Evolutionary conservation across 1,284 basidiomycete species (phyloP).

Genomic region (Austropuccinia psidii): DNA sequence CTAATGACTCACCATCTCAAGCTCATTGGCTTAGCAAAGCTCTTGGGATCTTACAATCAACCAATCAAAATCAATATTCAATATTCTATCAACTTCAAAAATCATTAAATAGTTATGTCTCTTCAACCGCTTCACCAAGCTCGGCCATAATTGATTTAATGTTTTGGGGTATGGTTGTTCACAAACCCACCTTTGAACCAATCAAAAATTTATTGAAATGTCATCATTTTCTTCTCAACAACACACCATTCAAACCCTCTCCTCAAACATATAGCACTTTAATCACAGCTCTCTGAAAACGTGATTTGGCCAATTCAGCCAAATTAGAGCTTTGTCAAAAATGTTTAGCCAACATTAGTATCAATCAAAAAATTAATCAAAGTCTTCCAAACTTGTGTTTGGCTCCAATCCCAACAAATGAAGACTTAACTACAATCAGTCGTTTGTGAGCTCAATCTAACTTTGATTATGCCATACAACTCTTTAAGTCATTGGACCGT

Average conservation of each 20-base stretch:
- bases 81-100: slow-evolving; percentile 25
- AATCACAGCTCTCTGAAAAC: slow-evolving; percentile 27
- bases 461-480: not conserved
- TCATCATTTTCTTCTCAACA: slow-evolving; percentile 20
- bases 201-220: slow-evolving; percentile 17
- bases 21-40: slow-evolving; percentile 31
- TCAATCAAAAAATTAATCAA: slow-evolving; percentile 33
- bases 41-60: not conserved
- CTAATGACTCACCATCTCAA: no score
- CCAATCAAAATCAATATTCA: slow-evolving; percentile 23
- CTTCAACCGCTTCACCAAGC: slow-evolving; percentile 15
- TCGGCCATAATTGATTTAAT: slow-evolving; percentile 23
- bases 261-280: slow-evolving; percentile 32
- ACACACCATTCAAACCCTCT: slow-evolving; percentile 12
- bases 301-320: slow-evolving; percentile 15
- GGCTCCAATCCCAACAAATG: slow-evolving; percentile 5
- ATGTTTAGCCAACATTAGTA: not conserved
- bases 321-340: slow-evolving; percentile 9
- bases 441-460: slow-evolving; percentile 15
- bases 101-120: slow-evolving; percentile 22
- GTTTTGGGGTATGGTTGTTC: slow-evolving; percentile 29
- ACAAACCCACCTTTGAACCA: slow-evolving; percentile 27
- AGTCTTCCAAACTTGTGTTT: slow-evolving; percentile 26
- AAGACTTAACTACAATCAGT: slow-evolving; percentile 5
- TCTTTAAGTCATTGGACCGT: slow-evolving; percentile 14